Evolutionary conservation across 31 red algal species (phyloP).

Genomic region (Odonthalia washingtoniensis): DNA sequence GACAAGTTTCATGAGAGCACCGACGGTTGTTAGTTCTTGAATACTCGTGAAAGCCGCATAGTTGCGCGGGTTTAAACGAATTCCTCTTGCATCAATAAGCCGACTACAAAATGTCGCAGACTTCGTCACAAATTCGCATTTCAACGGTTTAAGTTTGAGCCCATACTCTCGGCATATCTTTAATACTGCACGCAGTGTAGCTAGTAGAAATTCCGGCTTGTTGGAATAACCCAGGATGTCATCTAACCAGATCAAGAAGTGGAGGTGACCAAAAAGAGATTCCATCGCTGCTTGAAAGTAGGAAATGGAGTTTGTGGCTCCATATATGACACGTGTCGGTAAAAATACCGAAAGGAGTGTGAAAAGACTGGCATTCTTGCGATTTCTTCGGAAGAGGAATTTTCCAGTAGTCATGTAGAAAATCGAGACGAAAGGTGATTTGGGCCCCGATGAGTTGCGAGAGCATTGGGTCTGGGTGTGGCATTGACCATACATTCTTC

Average conservation of each 20-base stretch:
- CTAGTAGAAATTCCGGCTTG: background rate
- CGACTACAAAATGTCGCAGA: slow-evolving; percentile 1
- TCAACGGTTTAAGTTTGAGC: slow-evolving; percentile 46
- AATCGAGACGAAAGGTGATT: slow-evolving; percentile 41
- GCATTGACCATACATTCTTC: slow-evolving; percentile 41
- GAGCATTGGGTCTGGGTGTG: slow-evolving; percentile 40
- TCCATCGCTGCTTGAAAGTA: slow-evolving; percentile 56
- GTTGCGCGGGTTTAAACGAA: background rate
- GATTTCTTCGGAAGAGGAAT: slow-evolving; percentile 41
- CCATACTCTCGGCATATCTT: background rate
- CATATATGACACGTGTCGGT: slow-evolving; percentile 44
- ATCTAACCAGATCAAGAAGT: slow-evolving; percentile 39
- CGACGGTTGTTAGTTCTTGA: slow-evolving; percentile 44
- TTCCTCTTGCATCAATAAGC: background rate
- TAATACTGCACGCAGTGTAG: slow-evolving; percentile 17
- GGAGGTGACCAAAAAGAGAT: slow-evolving; percentile 4
- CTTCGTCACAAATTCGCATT: slow-evolving; percentile 32
- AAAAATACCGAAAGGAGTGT: slow-evolving; percentile 65
- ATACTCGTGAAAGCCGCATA: background rate
- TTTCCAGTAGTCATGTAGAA: slow-evolving; percentile 69
- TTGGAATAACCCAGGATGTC: slow-evolving; percentile 40
- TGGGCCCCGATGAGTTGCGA: slow-evolving; percentile 17
- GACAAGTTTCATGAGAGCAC: slow-evolving; percentile 29
- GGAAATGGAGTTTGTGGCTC: slow-evolving; percentile 17
- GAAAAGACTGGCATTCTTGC: slow-evolving; percentile 53